Conservation (phyloP, 2,329 filamentous ascomycete species). For the Zymoseptoria brevis region DNA sequence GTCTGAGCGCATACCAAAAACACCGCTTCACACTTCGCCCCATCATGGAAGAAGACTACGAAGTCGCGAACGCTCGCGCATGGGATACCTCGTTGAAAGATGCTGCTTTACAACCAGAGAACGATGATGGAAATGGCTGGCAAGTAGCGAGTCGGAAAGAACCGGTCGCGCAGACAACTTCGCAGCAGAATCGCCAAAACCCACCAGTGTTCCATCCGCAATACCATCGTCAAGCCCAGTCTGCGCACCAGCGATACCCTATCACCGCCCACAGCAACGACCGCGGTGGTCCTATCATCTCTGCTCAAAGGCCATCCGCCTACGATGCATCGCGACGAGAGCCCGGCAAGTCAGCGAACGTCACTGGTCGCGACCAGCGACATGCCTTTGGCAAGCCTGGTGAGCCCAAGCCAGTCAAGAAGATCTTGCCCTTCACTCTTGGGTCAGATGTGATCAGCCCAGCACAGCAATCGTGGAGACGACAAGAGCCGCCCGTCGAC, state of each 20-base stretch:
- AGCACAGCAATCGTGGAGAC: slow-evolving; percentile 16
- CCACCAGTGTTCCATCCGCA: background rate
- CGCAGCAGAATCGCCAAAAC: background rate
- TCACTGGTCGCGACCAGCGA: background rate
- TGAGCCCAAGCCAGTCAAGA: background rate
- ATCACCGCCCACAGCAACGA: background rate
- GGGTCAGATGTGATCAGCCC: slow-evolving; percentile 7
- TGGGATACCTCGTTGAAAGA: slow-evolving; percentile 10
- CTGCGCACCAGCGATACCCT: background rate
- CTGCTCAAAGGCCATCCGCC: no score
- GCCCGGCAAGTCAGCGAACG: no score
- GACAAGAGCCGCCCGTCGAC: slow-evolving; percentile 5
- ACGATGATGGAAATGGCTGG: background rate
- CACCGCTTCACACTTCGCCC: background rate
- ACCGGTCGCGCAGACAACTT: background rate
- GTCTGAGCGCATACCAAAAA: background rate
- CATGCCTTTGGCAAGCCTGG: background rate
- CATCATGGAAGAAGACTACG: slow-evolving; percentile 12
- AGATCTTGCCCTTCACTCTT: background rate
- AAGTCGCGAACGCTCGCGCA: slow-evolving; percentile 13
- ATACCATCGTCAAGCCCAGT: background rate
- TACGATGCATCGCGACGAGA: no score
- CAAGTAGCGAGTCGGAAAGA: background rate
- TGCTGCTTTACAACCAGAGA: background rate
- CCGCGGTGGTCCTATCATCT: no score